Evolutionary conservation across 306 rosid genomes (phyloP).

Genomic region (Fragaria nilgerrensis): DNA sequence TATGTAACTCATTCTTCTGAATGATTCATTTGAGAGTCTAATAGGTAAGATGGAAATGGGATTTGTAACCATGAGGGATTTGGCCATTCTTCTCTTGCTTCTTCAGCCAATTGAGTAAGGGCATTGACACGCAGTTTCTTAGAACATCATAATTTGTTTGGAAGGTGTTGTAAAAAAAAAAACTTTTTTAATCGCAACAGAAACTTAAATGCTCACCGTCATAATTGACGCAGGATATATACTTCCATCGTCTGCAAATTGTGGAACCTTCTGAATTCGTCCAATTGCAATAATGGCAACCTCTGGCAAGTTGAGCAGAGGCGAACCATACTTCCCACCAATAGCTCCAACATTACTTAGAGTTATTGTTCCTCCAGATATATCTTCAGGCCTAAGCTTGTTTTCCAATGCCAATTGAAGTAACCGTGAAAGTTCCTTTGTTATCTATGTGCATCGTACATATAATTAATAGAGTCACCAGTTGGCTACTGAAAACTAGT

Average conservation of each 20-base stretch:
- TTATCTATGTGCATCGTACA: conserved; percentile 48
- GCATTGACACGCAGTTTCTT: background rate
- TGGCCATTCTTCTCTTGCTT: background rate
- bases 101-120: background rate
- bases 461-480: background rate
- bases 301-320: conserved; percentile 90
- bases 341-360: conserved; percentile 90
- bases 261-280: conserved; percentile 77
- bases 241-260: conserved; percentile 53
- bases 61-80: background rate
- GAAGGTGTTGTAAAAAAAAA: background rate
- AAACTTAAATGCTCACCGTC: conserved; percentile 57
- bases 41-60: background rate
- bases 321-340: conserved; percentile 94
- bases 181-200: background rate
- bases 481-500: background rate
- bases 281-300: conserved; percentile 88
- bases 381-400: conserved; percentile 75
- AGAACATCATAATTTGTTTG: background rate
- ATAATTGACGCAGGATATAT: conserved; percentile 71
- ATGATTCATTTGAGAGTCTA: background rate
- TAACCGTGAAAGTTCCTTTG: conserved; percentile 81
- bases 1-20: background rate
- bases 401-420: conserved; percentile 70
- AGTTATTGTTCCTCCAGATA: conserved; percentile 80